Percentiles rank a stretch among this genome's conserved stretches.
These are phyloP conservation scores for Fusarium continuum DNA, from an alignment of 2,329 filamentous ascomycete genomes.

Conservation along the genomic window DNA sequence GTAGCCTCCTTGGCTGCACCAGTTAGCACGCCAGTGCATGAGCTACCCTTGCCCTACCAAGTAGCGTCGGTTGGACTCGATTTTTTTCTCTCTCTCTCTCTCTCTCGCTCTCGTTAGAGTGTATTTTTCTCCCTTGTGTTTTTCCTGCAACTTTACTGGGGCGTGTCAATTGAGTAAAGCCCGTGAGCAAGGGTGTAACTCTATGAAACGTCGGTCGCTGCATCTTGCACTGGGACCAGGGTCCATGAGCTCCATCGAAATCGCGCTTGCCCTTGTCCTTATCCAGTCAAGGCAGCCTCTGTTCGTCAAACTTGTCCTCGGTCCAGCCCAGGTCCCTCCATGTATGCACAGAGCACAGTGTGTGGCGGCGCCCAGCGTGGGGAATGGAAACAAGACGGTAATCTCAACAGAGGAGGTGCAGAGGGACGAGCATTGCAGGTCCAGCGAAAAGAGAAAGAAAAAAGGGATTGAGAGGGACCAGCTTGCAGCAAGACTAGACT, in stretches of 20 bases:
- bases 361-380: constrained; percentile 38
- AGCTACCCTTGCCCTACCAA: constrained; percentile 39
- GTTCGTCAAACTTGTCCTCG: constrained; percentile 37
- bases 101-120: not conserved
- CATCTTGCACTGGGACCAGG: constrained; percentile 32
- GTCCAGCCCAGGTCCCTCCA: constrained; percentile 37
- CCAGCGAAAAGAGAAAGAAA: constrained; percentile 1
- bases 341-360: constrained; percentile 42
- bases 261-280: constrained; percentile 34
- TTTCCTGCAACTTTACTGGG: constrained; percentile 8
- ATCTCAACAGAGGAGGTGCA: constrained; percentile 38
- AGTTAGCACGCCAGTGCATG: constrained; percentile 37
- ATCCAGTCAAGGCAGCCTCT: constrained; percentile 22
- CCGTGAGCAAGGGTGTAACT: constrained; percentile 28
- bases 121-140: not conserved
- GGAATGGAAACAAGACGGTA: constrained; percentile 47
- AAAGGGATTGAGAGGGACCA: constrained; percentile 20
- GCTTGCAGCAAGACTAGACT: constrained; percentile 6
- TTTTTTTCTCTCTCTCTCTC: constrained; percentile 21
- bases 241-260: constrained; percentile 31
- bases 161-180: constrained; percentile 20
- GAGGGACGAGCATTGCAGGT: constrained; percentile 13
- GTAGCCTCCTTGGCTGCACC: constrained; percentile 27
- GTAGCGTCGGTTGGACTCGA: constrained; percentile 41
- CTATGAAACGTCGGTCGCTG: constrained; percentile 39